phyloP scores from a whole-genome alignment of 164 flowering plant genomes.

The Magnolia changhungtana region DNA sequence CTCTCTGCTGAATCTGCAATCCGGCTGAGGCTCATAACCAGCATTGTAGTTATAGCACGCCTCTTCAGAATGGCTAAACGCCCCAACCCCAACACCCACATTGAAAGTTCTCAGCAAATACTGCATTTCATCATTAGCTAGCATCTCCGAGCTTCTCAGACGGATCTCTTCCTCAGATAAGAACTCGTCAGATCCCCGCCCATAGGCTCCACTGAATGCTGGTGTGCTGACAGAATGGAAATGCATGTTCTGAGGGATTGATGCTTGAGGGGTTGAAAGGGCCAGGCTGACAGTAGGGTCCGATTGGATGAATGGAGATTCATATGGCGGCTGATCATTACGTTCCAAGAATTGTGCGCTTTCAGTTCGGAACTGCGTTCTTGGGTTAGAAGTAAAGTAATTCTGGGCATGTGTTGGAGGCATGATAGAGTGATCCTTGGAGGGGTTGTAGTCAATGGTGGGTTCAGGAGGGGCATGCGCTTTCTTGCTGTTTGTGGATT shows the following conservation, averaged over 20 bases:
- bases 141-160: constrained; percentile 48
- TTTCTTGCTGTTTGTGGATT: constrained; percentile 22
- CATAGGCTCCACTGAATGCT: constrained; percentile 14
- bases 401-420: constrained; percentile 22
- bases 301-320: constrained; percentile 30
- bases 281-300: constrained; percentile 20
- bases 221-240: constrained; percentile 22
- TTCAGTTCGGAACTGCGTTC: constrained; percentile 19
- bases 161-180: constrained; percentile 39
- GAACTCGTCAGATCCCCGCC: constrained; percentile 32
- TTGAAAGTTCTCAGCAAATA: constrained; percentile 33
- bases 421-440: constrained; percentile 10
- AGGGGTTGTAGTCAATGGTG: constrained; percentile 7
- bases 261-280: constrained; percentile 19
- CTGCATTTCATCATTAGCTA: constrained; percentile 55
- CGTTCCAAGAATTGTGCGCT: constrained; percentile 17
- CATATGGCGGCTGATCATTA: constrained; percentile 23
- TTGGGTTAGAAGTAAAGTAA: constrained; percentile 22
- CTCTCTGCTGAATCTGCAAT: constrained; percentile 15
- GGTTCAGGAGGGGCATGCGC: constrained; percentile 13
- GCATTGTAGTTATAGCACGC: constrained; percentile 27
- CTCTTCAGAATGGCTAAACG: constrained; percentile 33
- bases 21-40: constrained; percentile 28
- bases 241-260: constrained; percentile 22
- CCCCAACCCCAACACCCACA: constrained; percentile 25